Evolutionary conservation across 2,329 filamentous ascomycete species (phyloP), one percentile per base, ranked within the genome.

Genomic region (Penicillium sp.): DNA sequence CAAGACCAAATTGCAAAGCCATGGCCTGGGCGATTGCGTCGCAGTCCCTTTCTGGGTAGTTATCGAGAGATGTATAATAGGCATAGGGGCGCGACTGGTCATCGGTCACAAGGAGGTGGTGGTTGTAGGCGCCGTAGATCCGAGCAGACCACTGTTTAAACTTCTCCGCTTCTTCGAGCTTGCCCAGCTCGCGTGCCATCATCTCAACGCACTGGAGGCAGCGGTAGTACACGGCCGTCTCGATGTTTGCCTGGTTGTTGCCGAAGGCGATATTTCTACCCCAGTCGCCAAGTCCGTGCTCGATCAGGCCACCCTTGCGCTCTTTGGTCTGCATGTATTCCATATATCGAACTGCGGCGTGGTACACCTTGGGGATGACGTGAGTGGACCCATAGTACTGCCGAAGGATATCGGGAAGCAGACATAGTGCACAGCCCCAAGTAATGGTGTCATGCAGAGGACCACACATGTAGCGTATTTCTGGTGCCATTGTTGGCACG

Each of bases 391-490:
- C 61, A 16, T 67, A 67, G 40, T 65, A 67, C 24, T 54, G 58
- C 0, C 57, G 56, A 2, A 66, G 45, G 5, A 66, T 58, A 32
- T 67, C 63, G 1, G 65, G 65, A 3, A 67, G 47, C 13, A 67
- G 58, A 39, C 62, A 64, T 7, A 67, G 24, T 7, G 65, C 65
- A 32, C 63, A 66, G 5, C 65, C 65, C 65, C 65, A 67, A 20
- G 62, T 67, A 14, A 67, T 67, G 0, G 77, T 79, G 51, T 80
- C 77, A 53, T 79, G 76, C 4, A 80, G 66, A 1, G 78, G 78
- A 0, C 78, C 78, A 54, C 77, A 79, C 77, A 80, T 80, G 51
- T 80, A 80, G 14, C 78, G 64, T 24, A 78, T 75, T 55, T 79
- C 72, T 0, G 78, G 78, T 0, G 77, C 78, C 76, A 80, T 79